Evolutionary conservation across 805 yeast genomes (phyloP), one percentile per base, ranked within the genome.

Genomic region (Barnettozyma salicaria): DNA sequence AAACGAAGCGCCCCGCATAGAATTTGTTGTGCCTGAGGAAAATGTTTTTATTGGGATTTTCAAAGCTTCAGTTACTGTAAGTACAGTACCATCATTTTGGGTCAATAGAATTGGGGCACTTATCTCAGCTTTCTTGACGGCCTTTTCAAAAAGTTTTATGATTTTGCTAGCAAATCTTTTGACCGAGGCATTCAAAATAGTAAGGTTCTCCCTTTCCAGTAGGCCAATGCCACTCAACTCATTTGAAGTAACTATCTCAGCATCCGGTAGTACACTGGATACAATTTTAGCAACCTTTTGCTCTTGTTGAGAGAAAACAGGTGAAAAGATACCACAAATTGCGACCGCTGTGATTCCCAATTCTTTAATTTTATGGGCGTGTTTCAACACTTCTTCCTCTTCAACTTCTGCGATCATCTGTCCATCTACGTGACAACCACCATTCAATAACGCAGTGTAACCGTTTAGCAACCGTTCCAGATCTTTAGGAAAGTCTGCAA

Each of bases 41-140:
- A 70, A 69, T 0, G 75, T 68, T 36, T 65, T 53, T 32, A 70
- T 69, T 12, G 75, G 75, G 4, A 61, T 52, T 10, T 47, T 45
- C 25, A 61, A 41, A 0, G 73, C 74, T 32, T 68, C 73, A 4
- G 48, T 31, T 4, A 64, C 58, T 2, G 71, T 55, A n/a, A 68
- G 44, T 7, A 69, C 65, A 3, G 76, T 70, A 6, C 75, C 76
- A 43, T 70, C 75, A 46, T 70, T 70, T 47, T 70, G 75, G 17
- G 74, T 67, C 17, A 40, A 18, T 17, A 40, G 22, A 2, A 40
- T 32, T 8, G 43, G 40, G 41, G 71, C 64, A 19, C 44, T 30
- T 10, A 69, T 47, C 1, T 67, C 70, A 6, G 61, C 44, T 1
- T 45, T 41, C 26, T 52, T 52, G n/a, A 67, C 56, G 0, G 75